Base-by-base conservation (phyloP, 192 early-diverging fungal species). In the Coemansia sp. region DNA sequence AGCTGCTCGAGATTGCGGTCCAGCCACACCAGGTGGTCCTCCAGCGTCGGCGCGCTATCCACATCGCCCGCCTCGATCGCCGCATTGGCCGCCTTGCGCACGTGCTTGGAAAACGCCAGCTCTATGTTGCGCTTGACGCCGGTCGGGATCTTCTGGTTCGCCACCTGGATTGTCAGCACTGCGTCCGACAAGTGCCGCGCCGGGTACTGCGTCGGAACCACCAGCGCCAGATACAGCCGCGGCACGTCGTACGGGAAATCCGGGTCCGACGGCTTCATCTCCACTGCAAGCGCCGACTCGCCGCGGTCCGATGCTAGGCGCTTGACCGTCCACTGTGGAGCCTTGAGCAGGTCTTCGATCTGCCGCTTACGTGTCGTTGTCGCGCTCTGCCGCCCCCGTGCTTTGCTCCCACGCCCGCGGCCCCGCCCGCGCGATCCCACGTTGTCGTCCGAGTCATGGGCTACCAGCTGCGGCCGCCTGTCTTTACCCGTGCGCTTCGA, bases 171-270 rank as follows among this genome's bases (percentile, higher is more conserved):
- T 11, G 30, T 38, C 10, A 70, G 18, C 2, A 69, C 43, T 6
- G 50, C 47, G 16, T 73, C 77, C 2, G 77, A 70, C 4, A 62
- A 48, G 19, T 56, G 66, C 23, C n/a, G 58, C 4, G 67, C 23
- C 6, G 83, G 87, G 40, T 89, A 89, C 22, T 48, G 42, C 6
- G 52, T 53, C 0, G 91, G 90, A 2, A 93, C 68, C 9, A 62
- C 53, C 16, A 92, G 64, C n/a, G 81, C 82, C 29, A 91, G 28
- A 33, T 82, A 64, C 21, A 93, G 65, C n/a, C 70, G 61, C 27
- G 81, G 67, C 38, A 93, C 69, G 44, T 92, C 90, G 53, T 80
- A 93, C 12, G 91, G 89, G 53, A 93, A 93, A 54, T 93, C 91
- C 21, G 91, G 91, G 44, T 92, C 89, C 1, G 71, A 80, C 10